A percentile compares a stretch with the other conserved stretches of the same genome.
These are phyloP conservation scores for Zoysia japonica DNA, from an alignment of 176 grass and related monocot species.

Conservation along the genomic window DNA sequence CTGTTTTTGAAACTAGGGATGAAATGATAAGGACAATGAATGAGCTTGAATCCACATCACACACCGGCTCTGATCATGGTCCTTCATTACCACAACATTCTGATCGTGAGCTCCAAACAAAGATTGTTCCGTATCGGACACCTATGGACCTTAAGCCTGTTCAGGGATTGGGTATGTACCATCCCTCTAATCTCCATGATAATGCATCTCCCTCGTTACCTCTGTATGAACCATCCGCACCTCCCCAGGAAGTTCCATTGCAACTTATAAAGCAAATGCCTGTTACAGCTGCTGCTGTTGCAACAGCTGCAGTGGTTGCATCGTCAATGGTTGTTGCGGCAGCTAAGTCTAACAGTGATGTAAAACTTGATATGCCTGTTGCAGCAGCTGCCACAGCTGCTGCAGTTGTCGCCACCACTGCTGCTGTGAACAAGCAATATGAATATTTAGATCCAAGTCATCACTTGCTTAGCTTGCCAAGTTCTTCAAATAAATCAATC, in stretches of 20 bases:
- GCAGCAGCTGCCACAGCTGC: conserved; percentile 94
- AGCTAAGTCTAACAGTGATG: conserved; percentile 81
- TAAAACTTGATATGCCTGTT: conserved; percentile 76
- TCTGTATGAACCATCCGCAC: conserved; percentile 38
- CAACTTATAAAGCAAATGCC: conserved; percentile 75
- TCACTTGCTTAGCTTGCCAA: conserved; percentile 56
- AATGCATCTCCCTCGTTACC: conserved; percentile 8
- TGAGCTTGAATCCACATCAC: conserved; percentile 49
- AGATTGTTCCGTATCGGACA: conserved; percentile 38
- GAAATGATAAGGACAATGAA: conserved; percentile 64
- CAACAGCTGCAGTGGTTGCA: conserved; percentile 96
- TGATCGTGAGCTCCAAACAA: conserved; percentile 47
- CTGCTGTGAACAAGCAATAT: conserved; percentile 75
- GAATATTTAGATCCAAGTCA: conserved; percentile 52
- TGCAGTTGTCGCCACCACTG: conserved; percentile 90
- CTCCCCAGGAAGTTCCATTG: conserved; percentile 39
- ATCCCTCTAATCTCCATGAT: conserved; percentile 27
- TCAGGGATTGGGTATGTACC: conserved; percentile 55
- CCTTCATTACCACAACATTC: conserved; percentile 50
- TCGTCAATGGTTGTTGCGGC: conserved; percentile 95
- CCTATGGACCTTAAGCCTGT: conserved; percentile 61
- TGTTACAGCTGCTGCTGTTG: conserved; percentile 91
- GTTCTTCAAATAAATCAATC: conserved; percentile 44
- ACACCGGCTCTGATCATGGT: conserved; percentile 36
- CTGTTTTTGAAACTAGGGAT: conserved; percentile 59